These are phyloP conservation scores for Letharia lupina DNA, from an alignment of 495 filamentous ascomycete genomes.

Conservation along the genomic window DNA sequence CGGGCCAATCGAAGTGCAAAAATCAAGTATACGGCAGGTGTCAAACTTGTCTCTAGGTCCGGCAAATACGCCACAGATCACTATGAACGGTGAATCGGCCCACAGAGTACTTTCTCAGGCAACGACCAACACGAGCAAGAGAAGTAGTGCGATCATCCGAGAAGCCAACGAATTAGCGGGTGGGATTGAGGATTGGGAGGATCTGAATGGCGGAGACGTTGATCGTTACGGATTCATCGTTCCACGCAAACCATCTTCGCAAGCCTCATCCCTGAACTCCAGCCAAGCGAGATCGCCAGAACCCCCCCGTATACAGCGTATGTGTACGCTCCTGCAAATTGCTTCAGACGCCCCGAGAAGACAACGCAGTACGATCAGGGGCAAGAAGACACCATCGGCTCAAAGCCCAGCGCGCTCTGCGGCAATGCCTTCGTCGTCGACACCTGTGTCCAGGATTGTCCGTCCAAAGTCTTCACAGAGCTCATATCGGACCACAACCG, in stretches of 20 bases:
- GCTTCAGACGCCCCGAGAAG: constrained; percentile 56
- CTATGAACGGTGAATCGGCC: constrained; percentile 5
- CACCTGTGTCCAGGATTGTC: constrained; percentile 31
- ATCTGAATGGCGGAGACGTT: constrained; percentile 76
- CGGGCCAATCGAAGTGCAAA: constrained; percentile 7
- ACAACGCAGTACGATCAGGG: constrained; percentile 46
- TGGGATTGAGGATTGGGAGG: constrained; percentile 92
- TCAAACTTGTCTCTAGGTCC: constrained; percentile 1
- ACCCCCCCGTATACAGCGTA: constrained; percentile 50
- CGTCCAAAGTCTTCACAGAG: constrained; percentile 43
- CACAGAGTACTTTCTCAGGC: constrained; percentile 1
- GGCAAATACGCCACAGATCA: constrained; percentile 4
- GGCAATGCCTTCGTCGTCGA: constrained; percentile 20
- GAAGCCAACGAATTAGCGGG: constrained; percentile 61
- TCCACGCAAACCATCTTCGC: constrained; percentile 31
- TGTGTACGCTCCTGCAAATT: constrained; percentile 56
- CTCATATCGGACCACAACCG: constrained; percentile 34
- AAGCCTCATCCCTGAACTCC: constrained; percentile 25
- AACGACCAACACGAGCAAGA: constrained; percentile 10
- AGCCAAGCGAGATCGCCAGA: constrained; percentile 33
- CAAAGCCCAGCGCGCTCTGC: constrained; percentile 47
- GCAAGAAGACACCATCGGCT: constrained; percentile 40
- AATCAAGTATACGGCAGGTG: constrained; percentile 4
- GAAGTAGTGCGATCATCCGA: constrained; percentile 23
- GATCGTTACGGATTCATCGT: constrained; percentile 94